A percentile compares a stretch with the other conserved stretches of the same genome.
Conservation (phyloP, 192 early-diverging fungal genomes). For the Ambispora gerdemannii region DNA sequence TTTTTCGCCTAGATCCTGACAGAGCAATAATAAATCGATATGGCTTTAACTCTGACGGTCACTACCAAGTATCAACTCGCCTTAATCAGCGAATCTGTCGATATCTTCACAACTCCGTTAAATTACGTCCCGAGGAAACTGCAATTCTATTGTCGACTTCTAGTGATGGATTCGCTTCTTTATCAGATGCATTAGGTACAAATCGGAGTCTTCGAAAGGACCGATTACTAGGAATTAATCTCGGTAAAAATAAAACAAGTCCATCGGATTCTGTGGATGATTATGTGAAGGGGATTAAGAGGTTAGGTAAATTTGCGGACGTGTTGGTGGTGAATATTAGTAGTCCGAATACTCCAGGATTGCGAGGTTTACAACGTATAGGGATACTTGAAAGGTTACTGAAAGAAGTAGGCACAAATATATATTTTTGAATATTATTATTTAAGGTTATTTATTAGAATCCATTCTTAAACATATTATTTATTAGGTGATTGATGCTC, state of each 20-base stretch:
- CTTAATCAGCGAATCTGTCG: conserved; percentile 71
- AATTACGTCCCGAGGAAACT: conserved; percentile 47
- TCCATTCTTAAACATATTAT: neutral
- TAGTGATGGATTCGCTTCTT: conserved; percentile 33
- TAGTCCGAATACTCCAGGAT: conserved; percentile 84
- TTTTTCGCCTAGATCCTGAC: conserved; percentile 77
- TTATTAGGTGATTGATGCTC: conserved; percentile 19
- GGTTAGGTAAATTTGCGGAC: conserved; percentile 78
- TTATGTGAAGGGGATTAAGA: conserved; percentile 74
- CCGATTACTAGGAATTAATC: conserved; percentile 77
- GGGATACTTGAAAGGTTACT: conserved; percentile 71
- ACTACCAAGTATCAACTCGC: conserved; percentile 55
- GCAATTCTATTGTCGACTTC: conserved; percentile 40
- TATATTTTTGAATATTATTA: neutral
- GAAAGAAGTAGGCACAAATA: conserved; percentile 51
- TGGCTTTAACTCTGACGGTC: conserved; percentile 85
- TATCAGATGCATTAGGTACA: conserved; percentile 37
- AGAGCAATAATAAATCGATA: conserved; percentile 84
- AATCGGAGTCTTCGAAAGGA: conserved; percentile 59
- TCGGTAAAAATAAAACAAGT: conserved; percentile 86
- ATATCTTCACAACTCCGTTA: conserved; percentile 46
- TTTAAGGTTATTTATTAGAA: neutral
- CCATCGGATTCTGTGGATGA: conserved; percentile 65
- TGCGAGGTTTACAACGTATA: conserved; percentile 66
- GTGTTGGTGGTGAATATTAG: conserved; percentile 88